Conservation (phyloP, 371 early-diverging fungal genomes). For the Actinomortierella ambigua region DNA sequence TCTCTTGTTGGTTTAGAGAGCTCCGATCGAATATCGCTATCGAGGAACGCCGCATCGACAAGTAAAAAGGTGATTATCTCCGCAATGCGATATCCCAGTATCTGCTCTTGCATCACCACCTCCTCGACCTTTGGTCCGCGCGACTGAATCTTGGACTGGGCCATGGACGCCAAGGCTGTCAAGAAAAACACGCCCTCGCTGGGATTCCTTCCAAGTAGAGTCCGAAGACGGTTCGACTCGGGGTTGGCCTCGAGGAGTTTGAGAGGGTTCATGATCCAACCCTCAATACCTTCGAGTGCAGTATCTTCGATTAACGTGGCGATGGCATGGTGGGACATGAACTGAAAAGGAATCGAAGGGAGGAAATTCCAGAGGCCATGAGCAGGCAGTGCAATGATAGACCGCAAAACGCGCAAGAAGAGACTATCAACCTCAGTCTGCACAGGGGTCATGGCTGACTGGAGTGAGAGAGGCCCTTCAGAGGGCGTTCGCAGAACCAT, state of each 20-base stretch:
- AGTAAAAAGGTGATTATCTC: slow-evolving; percentile 50
- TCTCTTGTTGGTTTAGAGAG: slow-evolving; percentile 59
- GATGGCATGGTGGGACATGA: slow-evolving; percentile 47
- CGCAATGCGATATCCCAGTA: slow-evolving; percentile 18
- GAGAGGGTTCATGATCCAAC: slow-evolving; percentile 13
- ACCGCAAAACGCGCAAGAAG: slow-evolving; percentile 14
- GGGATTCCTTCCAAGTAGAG: slow-evolving; percentile 17
- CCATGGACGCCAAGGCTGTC: slow-evolving; percentile 25
- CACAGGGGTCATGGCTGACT: background rate
- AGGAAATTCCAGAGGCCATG: slow-evolving; percentile 54
- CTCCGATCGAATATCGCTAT: slow-evolving; percentile 47
- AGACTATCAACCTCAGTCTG: slow-evolving; percentile 23
- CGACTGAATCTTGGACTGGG: background rate
- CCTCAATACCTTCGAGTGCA: slow-evolving; percentile 26
- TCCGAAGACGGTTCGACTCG: slow-evolving; percentile 41
- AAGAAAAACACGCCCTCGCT: slow-evolving; percentile 38
- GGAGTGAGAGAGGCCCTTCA: no score
- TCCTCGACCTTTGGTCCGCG: no score
- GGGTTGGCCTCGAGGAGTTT: slow-evolving; percentile 18
- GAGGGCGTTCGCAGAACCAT: slow-evolving; percentile 6
- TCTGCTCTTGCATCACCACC: no score
- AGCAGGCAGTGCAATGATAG: slow-evolving; percentile 36
- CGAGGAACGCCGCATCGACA: slow-evolving; percentile 54
- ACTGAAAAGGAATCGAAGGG: slow-evolving; percentile 55
- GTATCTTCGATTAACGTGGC: slow-evolving; percentile 40